phyloP scores from a whole-genome alignment of 1,139 yeast species.

The Taphrina communis region DNA sequence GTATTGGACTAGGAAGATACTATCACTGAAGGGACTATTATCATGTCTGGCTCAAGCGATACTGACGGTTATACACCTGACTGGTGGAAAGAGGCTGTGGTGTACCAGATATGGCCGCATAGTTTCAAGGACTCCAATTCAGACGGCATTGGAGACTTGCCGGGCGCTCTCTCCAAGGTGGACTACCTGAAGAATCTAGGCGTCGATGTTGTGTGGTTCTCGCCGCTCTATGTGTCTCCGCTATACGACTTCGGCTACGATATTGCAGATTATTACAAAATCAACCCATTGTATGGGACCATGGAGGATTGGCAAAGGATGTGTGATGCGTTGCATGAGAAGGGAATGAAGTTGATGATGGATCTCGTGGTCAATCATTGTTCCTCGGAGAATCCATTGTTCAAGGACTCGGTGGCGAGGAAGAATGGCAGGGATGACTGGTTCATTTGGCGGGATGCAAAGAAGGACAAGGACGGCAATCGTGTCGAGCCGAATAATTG shows the following conservation, averaged over 20 bases:
- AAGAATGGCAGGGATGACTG: conserved; percentile 63
- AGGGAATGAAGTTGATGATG: conserved; percentile 61
- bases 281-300: conserved; percentile 62
- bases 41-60: neutral
- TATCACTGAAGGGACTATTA: too few relatives aligned
- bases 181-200: conserved; percentile 63
- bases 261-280: conserved; percentile 60
- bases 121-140: conserved; percentile 61
- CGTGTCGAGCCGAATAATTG: conserved; percentile 66
- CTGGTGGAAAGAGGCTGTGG: conserved; percentile 65
- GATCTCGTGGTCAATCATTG: conserved; percentile 68
- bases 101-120: conserved; percentile 67
- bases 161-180: conserved; percentile 60
- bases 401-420: conserved; percentile 61
- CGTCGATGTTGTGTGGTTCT: conserved; percentile 62
- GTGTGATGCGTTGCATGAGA: conserved; percentile 58
- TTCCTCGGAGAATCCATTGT: conserved; percentile 64
- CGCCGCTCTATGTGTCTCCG: conserved; percentile 66
- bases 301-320: conserved; percentile 60
- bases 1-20: too few relatives aligned
- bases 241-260: conserved; percentile 71
- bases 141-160: conserved; percentile 65
- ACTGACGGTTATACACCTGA: conserved; percentile 37
- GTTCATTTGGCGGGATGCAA: conserved; percentile 64
- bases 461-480: conserved; percentile 58